phyloP scores from a whole-genome alignment of 2,329 filamentous ascomycete species.

The Calonectria hongkongensis region DNA sequence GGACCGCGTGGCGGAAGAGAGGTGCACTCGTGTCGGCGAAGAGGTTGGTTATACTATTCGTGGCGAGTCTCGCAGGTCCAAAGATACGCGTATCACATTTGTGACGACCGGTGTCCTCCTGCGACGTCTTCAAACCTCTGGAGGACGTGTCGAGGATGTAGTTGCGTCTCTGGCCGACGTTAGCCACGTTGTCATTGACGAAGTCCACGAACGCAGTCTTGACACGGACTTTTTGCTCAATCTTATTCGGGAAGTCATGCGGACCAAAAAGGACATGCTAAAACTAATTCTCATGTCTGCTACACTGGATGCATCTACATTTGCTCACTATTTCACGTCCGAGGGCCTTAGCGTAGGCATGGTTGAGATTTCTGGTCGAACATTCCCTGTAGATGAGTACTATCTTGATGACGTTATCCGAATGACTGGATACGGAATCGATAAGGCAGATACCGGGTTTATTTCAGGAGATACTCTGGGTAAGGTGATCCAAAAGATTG shows the following conservation, averaged over 20 bases:
- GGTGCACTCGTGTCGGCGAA: slow-evolving; percentile 86
- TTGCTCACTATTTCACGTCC: slow-evolving; percentile 87
- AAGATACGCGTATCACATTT: slow-evolving; percentile 91
- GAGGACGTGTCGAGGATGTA: slow-evolving; percentile 86
- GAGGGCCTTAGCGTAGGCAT: slow-evolving; percentile 81
- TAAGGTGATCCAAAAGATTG: slow-evolving; percentile 82
- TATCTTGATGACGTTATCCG: slow-evolving; percentile 92
- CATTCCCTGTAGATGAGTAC: slow-evolving; percentile 91
- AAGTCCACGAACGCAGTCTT: slow-evolving; percentile 95
- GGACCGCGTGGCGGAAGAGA: slow-evolving; percentile 94
- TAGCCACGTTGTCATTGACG: slow-evolving; percentile 95
- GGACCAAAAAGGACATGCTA: slow-evolving; percentile 83
- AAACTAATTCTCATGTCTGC: slow-evolving; percentile 98
- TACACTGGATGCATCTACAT: slow-evolving; percentile 91
- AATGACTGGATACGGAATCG: slow-evolving; percentile 81
- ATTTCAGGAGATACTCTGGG: slow-evolving; percentile 76
- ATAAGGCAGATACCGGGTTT: slow-evolving; percentile 67
- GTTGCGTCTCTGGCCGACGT: slow-evolving; percentile 89
- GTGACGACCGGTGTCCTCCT: slow-evolving; percentile 96
- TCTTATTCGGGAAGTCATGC: slow-evolving; percentile 88
- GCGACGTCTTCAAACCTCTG: slow-evolving; percentile 91
- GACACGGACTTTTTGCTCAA: slow-evolving; percentile 96
- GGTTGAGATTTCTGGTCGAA: slow-evolving; percentile 91
- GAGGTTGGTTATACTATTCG: slow-evolving; percentile 95
- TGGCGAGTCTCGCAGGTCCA: slow-evolving; percentile 86